Evolutionary conservation across 2,329 filamentous ascomycete species (phyloP).

Genomic region (Clathrospora elynae): DNA sequence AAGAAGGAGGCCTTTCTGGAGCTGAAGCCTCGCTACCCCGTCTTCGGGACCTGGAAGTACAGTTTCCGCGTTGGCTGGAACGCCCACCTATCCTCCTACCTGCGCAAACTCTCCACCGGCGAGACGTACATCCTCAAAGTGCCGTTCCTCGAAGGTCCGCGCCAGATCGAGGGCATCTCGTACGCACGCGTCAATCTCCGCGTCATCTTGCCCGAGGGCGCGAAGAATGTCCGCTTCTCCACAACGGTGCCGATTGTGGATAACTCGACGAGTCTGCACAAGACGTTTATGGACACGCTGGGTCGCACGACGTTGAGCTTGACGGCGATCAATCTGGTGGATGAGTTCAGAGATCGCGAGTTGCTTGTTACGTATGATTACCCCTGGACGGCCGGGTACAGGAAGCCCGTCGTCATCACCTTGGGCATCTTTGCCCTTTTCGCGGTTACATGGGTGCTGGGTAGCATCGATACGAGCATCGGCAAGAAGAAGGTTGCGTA

Average conservation of each 20-base stretch:
- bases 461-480: conserved; percentile 82
- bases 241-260: conserved; percentile 74
- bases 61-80: conserved; percentile 98
- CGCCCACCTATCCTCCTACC: conserved; percentile 75
- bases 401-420: conserved; percentile 87
- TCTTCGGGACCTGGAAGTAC: conserved; percentile 98
- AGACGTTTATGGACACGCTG: conserved; percentile 91
- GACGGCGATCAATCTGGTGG: conserved; percentile 83
- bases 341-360: conserved; percentile 84
- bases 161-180: conserved; percentile 80
- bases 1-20: conserved; percentile 82
- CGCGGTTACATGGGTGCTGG: conserved; percentile 72
- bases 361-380: conserved; percentile 89
- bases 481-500: conserved; percentile 57
- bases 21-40: conserved; percentile 90
- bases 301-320: conserved; percentile 83
- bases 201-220: conserved; percentile 88
- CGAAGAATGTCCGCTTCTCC: conserved; percentile 78
- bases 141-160: conserved; percentile 91
- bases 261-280: conserved; percentile 68
- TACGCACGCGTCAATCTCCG: conserved; percentile 82
- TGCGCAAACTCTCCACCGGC: conserved; percentile 66
- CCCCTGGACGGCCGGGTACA: conserved; percentile 71
- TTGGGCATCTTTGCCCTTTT: conserved; percentile 75
- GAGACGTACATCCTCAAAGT: conserved; percentile 85